Evolutionary conservation across 768 basidiomycete species (phyloP), one percentile per base, ranked within the genome.

Genomic region (Suillus lakei): DNA sequence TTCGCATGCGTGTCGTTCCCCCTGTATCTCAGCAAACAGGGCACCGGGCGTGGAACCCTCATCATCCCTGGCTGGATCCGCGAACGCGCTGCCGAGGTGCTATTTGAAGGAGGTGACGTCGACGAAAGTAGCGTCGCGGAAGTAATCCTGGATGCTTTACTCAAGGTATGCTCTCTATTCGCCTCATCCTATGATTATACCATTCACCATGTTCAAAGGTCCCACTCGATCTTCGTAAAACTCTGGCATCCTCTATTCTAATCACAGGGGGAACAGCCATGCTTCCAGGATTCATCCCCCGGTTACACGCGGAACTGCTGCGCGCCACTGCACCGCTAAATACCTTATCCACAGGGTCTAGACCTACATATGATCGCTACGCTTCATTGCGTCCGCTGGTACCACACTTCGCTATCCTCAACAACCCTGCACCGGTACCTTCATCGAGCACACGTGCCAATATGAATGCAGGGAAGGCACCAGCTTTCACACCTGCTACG

Each of bases 1-100:
- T 95, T 50, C 84, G 83, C 6, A 84, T 94, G 77, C 84, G 83
- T 3, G 91, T 94, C 26, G 77, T 82, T 18, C 91, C 92, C 34
- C 91, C 93, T 8, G 73, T 78, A 3, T 80, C 85, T 15, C 90
- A 91, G 71, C 89, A 88, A 69, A 79, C 82, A n/a, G 15, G 90
- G 91, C 1, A 90, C 91, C 1, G 93, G 92, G 3, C 80, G 84
- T 9, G 95, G 92, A 0, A 94, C 90, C 0, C 76, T 98, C 54
- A 82, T 93, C 53, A 86, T 99, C 51, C 97, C 97, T 1, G 97
- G 97, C 3, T 99, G 98, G 98, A 84, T 99, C 46, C 80, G 97
- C 50, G 97, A 99, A 74, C 84, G 96, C 16, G 91, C 91, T 1
- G 89, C 96, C 1, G 98, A 99, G 76, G 85, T 97, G 6, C 79